Conservation (phyloP, 1,284 basidiomycete species). For the Lignosus rhinocerotis region DNA sequence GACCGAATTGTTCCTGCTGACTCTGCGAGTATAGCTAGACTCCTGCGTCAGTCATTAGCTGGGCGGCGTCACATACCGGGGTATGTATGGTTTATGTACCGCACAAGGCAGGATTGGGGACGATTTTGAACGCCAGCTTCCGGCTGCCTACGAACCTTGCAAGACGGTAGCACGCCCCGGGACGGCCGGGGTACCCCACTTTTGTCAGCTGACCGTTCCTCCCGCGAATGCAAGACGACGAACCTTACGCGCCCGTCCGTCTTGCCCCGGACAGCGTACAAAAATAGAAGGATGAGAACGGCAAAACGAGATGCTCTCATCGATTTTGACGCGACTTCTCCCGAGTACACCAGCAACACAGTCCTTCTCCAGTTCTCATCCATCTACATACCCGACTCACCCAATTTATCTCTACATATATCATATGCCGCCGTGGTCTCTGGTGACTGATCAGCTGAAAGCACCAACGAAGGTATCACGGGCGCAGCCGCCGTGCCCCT, state of each 20-base stretch:
- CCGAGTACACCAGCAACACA: slow-evolving; percentile 7
- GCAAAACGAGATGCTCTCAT: neutral
- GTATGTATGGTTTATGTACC: slow-evolving; percentile 3
- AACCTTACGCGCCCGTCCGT: slow-evolving; percentile 6
- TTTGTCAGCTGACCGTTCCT: slow-evolving; percentile 16
- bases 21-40: slow-evolving; percentile 16
- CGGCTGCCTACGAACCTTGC: slow-evolving; percentile 12
- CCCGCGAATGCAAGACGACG: neutral
- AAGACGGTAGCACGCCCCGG: neutral
- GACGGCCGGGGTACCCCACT: neutral
- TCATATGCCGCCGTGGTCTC: neutral
- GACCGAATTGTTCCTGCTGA: slow-evolving; percentile 24
- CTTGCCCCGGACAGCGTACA: slow-evolving; percentile 8
- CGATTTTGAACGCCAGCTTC: slow-evolving; percentile 12
- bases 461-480: slow-evolving; percentile 1
- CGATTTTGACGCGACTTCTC: slow-evolving; percentile 17
- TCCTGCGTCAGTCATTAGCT: slow-evolving; percentile 6
- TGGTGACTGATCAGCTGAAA: slow-evolving; percentile 9
- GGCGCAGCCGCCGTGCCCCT: slow-evolving; percentile 5
- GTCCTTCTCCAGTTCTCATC: neutral
- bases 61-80: slow-evolving; percentile 7
- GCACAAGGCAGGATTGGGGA: neutral
- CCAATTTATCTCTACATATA: neutral
- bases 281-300: slow-evolving; percentile 12
- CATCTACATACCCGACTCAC: neutral